Percentiles rank a stretch among this genome's conserved stretches.
These are phyloP conservation scores for Neocatenulostroma microsporum DNA, from an alignment of 2,329 filamentous ascomycete species.

Conservation along the genomic window DNA sequence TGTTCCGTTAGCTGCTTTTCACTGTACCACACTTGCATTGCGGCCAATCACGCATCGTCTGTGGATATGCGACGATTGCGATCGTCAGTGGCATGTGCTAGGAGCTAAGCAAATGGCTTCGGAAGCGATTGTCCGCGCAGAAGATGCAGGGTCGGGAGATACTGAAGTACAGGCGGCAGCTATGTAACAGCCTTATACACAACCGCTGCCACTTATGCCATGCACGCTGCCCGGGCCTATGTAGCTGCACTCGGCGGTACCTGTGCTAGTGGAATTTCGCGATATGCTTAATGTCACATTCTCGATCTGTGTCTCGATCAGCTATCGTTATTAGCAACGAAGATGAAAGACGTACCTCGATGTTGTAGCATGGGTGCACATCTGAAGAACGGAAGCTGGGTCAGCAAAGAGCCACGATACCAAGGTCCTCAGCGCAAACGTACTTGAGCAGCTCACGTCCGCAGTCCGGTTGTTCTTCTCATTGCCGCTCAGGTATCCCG, in stretches of 20 bases:
- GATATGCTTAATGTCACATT: conserved; percentile 32
- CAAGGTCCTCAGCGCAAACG: neutral
- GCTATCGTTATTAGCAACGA: neutral
- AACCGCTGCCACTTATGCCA: conserved; percentile 15
- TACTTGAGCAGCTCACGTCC: conserved; percentile 40
- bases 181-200: too few relatives aligned
- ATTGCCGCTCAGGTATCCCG: conserved; percentile 33
- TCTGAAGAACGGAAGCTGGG: neutral
- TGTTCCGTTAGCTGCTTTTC: too few relatives aligned
- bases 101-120: too few relatives aligned
- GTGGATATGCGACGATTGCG: too few relatives aligned
- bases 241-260: conserved; percentile 32
- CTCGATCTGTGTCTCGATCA: conserved; percentile 28
- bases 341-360: conserved; percentile 19
- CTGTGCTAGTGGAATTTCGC: conserved; percentile 28
- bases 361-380: conserved; percentile 45
- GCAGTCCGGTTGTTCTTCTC: conserved; percentile 26
- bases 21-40: too few relatives aligned
- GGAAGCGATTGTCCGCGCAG: too few relatives aligned
- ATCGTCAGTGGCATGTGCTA: too few relatives aligned
- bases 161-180: too few relatives aligned
- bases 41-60: too few relatives aligned
- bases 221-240: conserved; percentile 33
- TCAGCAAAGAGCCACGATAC: neutral
- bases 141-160: too few relatives aligned